These are phyloP conservation scores for Penicillium ochrochloron DNA, from an alignment of 495 filamentous ascomycete species.

Conservation along the genomic window DNA sequence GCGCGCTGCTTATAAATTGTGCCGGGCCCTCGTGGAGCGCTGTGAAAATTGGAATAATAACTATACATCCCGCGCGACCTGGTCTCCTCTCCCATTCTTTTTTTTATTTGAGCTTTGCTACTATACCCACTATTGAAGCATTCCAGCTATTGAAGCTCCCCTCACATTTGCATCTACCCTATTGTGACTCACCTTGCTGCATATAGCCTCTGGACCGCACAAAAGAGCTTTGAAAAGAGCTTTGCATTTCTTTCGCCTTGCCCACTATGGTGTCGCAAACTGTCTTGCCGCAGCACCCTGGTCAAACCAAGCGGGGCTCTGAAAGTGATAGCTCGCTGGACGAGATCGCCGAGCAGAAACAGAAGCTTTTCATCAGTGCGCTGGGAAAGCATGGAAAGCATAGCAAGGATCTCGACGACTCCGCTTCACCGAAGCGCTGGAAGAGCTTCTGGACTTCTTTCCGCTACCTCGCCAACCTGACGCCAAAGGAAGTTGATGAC, in stretches of 20 bases:
- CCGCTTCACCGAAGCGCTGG: slow-evolving; percentile 57
- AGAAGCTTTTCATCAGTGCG: slow-evolving; percentile 33
- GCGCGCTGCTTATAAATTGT: slow-evolving; percentile 36
- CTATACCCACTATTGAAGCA: neutral
- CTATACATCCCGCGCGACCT: slow-evolving; percentile 8
- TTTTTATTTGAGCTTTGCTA: slow-evolving; percentile 2
- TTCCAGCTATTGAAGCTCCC: neutral
- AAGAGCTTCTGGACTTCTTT: slow-evolving; percentile 60
- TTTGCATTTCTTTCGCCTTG: neutral
- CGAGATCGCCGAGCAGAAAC: slow-evolving; percentile 44
- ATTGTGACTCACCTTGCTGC: neutral
- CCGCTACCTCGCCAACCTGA: slow-evolving; percentile 60
- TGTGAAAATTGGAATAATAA: slow-evolving; percentile 7
- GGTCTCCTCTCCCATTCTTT: slow-evolving; percentile 9
- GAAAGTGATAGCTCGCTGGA: slow-evolving; percentile 48
- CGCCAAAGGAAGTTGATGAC: slow-evolving; percentile 62
- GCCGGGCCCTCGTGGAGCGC: slow-evolving; percentile 19
- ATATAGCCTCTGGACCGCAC: slow-evolving; percentile 5
- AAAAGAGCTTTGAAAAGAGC: neutral
- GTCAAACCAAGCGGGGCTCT: slow-evolving; percentile 40
- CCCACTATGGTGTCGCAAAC: slow-evolving; percentile 29
- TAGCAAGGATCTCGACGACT: slow-evolving; percentile 44
- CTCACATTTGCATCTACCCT: neutral
- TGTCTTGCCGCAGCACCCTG: slow-evolving; percentile 30
- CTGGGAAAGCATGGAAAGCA: slow-evolving; percentile 26